phyloP scores from a whole-genome alignment of 176 grass and related monocot genomes.

The Avena atlantica region DNA sequence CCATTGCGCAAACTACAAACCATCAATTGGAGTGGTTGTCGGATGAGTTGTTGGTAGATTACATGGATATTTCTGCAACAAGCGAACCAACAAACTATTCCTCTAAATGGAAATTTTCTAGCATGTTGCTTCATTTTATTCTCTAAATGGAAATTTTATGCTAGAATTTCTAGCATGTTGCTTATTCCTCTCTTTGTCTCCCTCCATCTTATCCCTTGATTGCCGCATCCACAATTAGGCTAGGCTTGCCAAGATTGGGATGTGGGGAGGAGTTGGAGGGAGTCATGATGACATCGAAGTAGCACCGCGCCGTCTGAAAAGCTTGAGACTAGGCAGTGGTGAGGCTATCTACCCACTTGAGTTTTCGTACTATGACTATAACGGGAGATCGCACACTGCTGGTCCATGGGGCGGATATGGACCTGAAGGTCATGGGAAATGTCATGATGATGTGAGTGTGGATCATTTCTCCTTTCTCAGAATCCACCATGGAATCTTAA shows the following conservation, averaged over 20 bases:
- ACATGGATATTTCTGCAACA: too few relatives aligned
- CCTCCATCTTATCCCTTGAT: not conserved
- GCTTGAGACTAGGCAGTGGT: not conserved
- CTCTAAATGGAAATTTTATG: too few relatives aligned
- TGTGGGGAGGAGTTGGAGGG: conserved; percentile 1
- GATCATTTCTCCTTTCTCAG: not conserved
- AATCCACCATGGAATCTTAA: too few relatives aligned
- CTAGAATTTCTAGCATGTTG: not conserved
- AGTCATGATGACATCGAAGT: not conserved
- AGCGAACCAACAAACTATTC: too few relatives aligned
- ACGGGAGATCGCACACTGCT: not conserved
- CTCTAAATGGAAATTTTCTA: too few relatives aligned
- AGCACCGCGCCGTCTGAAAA: not conserved
- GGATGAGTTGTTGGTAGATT: too few relatives aligned
- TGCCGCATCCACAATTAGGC: not conserved
- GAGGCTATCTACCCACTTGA: not conserved
- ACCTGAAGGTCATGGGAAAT: not conserved
- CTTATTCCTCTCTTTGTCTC: not conserved
- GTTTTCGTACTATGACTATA: not conserved
- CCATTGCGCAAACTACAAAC: too few relatives aligned
- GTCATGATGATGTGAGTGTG: not conserved
- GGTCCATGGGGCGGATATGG: conserved; percentile 1
- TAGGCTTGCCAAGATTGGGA: conserved; percentile 19
- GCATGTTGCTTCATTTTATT: too few relatives aligned
- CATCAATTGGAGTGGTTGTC: too few relatives aligned